Evolutionary conservation across 306 rosid species (phyloP).

Genomic region (Biancaea sappan): DNA sequence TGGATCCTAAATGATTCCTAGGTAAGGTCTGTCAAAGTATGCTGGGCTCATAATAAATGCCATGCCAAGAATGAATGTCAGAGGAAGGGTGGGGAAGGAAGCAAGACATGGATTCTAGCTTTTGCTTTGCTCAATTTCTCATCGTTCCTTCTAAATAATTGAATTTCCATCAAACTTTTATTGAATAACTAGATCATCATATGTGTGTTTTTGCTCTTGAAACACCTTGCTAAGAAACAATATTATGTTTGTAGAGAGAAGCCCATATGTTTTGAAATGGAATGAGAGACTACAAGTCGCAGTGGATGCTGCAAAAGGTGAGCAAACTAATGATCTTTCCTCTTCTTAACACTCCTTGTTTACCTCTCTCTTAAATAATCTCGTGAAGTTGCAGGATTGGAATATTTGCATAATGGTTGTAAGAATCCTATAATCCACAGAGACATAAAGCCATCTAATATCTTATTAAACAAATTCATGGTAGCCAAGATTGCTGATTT

Average conservation of each 20-base stretch:
- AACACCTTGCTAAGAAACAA: background rate
- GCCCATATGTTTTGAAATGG: conserved; percentile 31
- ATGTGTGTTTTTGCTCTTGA: background rate
- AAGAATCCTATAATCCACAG: conserved; percentile 35
- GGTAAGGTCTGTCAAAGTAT: too few relatives aligned
- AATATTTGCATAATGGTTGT: conserved; percentile 36
- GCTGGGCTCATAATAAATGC: too few relatives aligned
- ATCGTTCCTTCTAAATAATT: too few relatives aligned
- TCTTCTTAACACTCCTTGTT: background rate
- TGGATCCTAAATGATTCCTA: too few relatives aligned
- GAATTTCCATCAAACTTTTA: too few relatives aligned
- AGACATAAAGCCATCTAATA: conserved; percentile 50
- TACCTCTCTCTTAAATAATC: background rate
- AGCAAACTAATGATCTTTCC: background rate
- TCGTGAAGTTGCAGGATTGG: conserved; percentile 24
- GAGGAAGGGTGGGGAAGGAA: too few relatives aligned
- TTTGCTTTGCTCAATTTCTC: too few relatives aligned
- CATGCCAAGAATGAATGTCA: too few relatives aligned
- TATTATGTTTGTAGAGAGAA: too few relatives aligned
- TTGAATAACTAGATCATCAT: background rate
- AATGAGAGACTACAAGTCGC: conserved; percentile 16
- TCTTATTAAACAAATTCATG: conserved; percentile 33
- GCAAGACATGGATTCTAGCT: too few relatives aligned
- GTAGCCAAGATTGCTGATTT: conserved; percentile 50
- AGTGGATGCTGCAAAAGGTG: conserved; percentile 27